phyloP scores from a whole-genome alignment of 2,329 filamentous ascomycete species.

The Curvularia hawaiiensis region DNA sequence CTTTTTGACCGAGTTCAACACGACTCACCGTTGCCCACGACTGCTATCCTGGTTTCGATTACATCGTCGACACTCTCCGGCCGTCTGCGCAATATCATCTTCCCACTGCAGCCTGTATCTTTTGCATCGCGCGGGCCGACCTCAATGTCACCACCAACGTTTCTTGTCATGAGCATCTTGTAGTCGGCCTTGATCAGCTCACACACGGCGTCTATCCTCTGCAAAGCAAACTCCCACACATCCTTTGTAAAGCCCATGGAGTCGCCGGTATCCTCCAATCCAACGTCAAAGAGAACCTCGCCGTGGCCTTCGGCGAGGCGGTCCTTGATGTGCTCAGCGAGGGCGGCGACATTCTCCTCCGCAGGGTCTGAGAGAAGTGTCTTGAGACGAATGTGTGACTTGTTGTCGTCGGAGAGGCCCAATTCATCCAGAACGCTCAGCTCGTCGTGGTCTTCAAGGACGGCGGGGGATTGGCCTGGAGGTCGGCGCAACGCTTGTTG shows the following conservation, averaged over 20 bases:
- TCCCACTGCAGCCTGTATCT: constrained; percentile 79
- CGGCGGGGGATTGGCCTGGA: constrained; percentile 43
- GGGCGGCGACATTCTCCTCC: constrained; percentile 65
- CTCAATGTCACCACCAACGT: constrained; percentile 79
- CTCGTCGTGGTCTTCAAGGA: constrained; percentile 76
- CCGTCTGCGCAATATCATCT: constrained; percentile 78
- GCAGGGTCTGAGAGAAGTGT: constrained; percentile 69
- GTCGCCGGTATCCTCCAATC: constrained; percentile 87
- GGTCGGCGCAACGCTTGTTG: constrained; percentile 75
- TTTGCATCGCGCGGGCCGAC: constrained; percentile 68
- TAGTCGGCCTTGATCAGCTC: constrained; percentile 73
- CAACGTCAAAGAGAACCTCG: constrained; percentile 89
- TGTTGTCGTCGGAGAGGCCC: constrained; percentile 71
- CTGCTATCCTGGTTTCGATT: constrained; percentile 94
- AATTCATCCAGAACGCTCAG: constrained; percentile 87
- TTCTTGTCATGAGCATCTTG: constrained; percentile 84
- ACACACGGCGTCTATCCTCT: constrained; percentile 68
- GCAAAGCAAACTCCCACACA: constrained; percentile 76
- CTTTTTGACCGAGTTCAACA: not conserved
- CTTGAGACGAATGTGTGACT: constrained; percentile 68
- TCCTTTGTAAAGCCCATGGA: constrained; percentile 75
- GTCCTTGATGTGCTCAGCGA: constrained; percentile 68
- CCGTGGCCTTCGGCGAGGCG: constrained; percentile 79
- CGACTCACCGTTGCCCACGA: constrained; percentile 83
- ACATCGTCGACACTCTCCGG: constrained; percentile 81